Percentiles rank a stretch among this genome's conserved stretches.
phyloP scores from a whole-genome alignment of 2,329 filamentous ascomycete genomes.

The Trichophyton simii region DNA sequence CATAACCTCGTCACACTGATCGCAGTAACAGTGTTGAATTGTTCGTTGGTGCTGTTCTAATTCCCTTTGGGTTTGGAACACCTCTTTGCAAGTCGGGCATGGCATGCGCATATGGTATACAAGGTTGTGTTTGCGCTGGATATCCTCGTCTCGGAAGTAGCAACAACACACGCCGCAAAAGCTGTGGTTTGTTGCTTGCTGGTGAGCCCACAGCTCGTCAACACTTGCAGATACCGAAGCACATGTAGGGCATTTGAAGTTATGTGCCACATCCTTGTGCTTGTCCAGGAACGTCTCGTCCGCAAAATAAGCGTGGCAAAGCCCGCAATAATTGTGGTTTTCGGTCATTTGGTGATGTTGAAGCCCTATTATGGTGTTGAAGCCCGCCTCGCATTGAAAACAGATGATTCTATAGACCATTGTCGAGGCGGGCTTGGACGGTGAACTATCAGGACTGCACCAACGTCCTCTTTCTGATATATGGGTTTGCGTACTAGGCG shows the following conservation, averaged over 20 bases:
- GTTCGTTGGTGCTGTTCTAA: background rate
- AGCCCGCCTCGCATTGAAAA: constrained; percentile 9
- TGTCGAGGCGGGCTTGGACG: background rate
- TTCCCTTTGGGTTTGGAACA: background rate
- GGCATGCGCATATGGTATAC: background rate
- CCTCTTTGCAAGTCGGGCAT: background rate
- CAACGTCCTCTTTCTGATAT: background rate
- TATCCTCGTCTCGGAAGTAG: constrained; percentile 8
- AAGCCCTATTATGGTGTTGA: constrained; percentile 9
- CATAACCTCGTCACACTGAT: background rate
- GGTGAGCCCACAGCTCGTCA: constrained; percentile 7
- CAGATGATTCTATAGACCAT: constrained; percentile 6
- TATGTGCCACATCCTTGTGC: constrained; percentile 11
- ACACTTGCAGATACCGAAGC: background rate
- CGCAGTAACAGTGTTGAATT: background rate
- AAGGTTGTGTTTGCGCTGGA: constrained; percentile 5
- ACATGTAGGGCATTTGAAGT: constrained; percentile 10
- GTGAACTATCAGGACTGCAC: background rate
- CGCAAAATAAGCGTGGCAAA: constrained; percentile 12
- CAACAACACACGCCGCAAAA: constrained; percentile 11
- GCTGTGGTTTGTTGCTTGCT: constrained; percentile 8
- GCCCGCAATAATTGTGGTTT: constrained; percentile 12
- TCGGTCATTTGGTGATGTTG: constrained; percentile 13
- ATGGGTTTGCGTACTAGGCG: background rate
- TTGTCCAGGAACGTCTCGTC: constrained; percentile 4